Evolutionary conservation across 2,329 filamentous ascomycete species (phyloP), one percentile per base, ranked within the genome.

Genomic region (Aspergillus candidus): DNA sequence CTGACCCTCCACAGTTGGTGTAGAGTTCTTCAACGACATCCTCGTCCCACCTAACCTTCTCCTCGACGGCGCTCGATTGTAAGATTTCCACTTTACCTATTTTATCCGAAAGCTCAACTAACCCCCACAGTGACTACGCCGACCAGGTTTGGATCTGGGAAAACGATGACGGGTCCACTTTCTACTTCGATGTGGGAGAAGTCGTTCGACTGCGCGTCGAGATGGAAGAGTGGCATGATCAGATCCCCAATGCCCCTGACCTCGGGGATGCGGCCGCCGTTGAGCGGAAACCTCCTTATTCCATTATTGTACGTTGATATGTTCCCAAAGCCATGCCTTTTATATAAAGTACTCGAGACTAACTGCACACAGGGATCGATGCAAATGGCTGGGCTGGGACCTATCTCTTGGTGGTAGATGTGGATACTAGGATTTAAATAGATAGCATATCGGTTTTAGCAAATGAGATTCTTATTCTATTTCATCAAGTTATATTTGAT

Each of bases 1-100:
- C 47, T 61, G 44, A 61, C 18, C 6, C 30, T 39, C 40, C n/a
- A 17, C 48, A 84, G 82, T 97, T 47, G 82, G 83, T 38, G 84
- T 90, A 4, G 88, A 95, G 50, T 98, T 98, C 66, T 98, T 96
- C 56, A 86, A 91, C 56, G 90, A 97, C 51, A 88, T 98, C 29
- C 84, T 88, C 47, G 81, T 97, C 50, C 88, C 79, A 1, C 80
- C 79, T 31, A 77, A 82, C 43, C 80, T 87, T 51, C 75, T 94
- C 4, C 86, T 89, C 32, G 80, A 86, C 22, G 82, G 80, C n/a
- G 81, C 83, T 18, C 77, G 80, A 61, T 95, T 87, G 84, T 89
- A 69, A 69, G 82, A 70, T 18, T 11, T 6, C n/a, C n/a, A 17
- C 14, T 29, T 15, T 31, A n/a, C 22, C 22, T 29, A 11, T 2